phyloP scores from a whole-genome alignment of 2,329 filamentous ascomycete genomes.

The Venturia pyrina region DNA sequence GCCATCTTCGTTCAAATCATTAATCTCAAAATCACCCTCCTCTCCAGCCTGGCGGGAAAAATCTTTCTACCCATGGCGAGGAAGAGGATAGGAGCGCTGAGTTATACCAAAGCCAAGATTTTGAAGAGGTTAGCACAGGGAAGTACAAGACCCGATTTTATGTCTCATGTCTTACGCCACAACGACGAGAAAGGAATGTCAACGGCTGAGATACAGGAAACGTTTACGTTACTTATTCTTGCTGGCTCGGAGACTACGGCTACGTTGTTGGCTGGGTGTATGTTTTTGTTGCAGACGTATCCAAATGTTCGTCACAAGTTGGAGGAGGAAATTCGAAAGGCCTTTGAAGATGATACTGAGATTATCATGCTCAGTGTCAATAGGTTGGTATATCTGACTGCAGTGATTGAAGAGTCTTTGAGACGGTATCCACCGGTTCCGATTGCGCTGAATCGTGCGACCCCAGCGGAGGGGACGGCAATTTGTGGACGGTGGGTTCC shows the following conservation, averaged over 20 bases:
- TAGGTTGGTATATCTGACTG: constrained; percentile 5
- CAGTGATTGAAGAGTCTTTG: constrained; percentile 9
- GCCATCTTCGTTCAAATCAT: too few species aligned
- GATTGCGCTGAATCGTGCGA: constrained; percentile 4
- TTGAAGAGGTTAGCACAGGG: neutral
- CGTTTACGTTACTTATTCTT: neutral
- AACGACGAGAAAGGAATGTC: neutral
- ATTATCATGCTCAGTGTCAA: neutral
- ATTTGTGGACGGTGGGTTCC: neutral
- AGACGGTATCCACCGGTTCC: constrained; percentile 15
- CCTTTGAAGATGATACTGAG: neutral
- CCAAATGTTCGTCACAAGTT: neutral
- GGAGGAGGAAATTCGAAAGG: constrained; percentile 2
- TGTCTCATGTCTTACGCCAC: neutral
- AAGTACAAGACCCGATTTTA: neutral
- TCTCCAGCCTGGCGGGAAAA: too few species aligned
- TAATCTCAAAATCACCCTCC: too few species aligned
- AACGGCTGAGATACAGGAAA: neutral
- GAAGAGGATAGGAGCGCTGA: too few species aligned
- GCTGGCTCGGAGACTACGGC: constrained; percentile 12
- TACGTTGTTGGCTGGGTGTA: neutral
- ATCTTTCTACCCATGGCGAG: too few species aligned
- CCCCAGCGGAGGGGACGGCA: neutral
- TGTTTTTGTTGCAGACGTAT: neutral
- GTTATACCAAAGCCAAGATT: too few species aligned